Percentiles rank a stretch among this genome's conserved stretches.
phyloP scores from a whole-genome alignment of 2,329 filamentous ascomycete genomes.

The Thelonectria discophora region DNA sequence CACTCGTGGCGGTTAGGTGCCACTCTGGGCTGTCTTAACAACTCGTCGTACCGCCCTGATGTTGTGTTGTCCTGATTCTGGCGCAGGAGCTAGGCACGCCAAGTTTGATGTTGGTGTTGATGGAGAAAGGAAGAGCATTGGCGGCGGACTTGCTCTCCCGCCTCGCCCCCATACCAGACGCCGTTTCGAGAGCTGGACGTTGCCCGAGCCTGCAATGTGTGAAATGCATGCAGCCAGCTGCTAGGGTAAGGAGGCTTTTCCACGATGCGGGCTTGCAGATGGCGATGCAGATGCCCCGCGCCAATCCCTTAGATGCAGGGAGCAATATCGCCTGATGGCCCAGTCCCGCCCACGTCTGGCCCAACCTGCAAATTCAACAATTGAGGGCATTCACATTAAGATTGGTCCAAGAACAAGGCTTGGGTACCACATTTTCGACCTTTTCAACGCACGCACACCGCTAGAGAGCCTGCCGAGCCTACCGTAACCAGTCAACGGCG shows the following conservation, averaged over 20 bases:
- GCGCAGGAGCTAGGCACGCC: slow-evolving; percentile 8
- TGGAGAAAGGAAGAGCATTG: slow-evolving; percentile 1
- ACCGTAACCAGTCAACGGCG: neutral
- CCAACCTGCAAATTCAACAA: slow-evolving; percentile 15
- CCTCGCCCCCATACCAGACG: slow-evolving; percentile 11
- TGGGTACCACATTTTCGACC: neutral
- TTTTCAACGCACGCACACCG: slow-evolving; percentile 27
- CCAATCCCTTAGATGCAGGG: slow-evolving; percentile 11
- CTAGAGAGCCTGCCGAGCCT: slow-evolving; percentile 18
- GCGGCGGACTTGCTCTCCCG: slow-evolving; percentile 25
- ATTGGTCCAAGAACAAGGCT: slow-evolving; percentile 11
- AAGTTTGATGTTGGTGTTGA: slow-evolving; percentile 5
- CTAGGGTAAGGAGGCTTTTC: slow-evolving; percentile 26
- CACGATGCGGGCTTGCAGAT: slow-evolving; percentile 33
- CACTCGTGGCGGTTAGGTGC: slow-evolving; percentile 1
- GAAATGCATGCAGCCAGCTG: slow-evolving; percentile 28
- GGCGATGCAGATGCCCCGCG: slow-evolving; percentile 24
- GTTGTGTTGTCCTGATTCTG: slow-evolving; percentile 20
- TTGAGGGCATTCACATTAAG: slow-evolving; percentile 14
- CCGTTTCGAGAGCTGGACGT: slow-evolving; percentile 21
- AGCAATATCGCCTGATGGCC: slow-evolving; percentile 30
- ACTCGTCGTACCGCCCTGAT: slow-evolving; percentile 22
- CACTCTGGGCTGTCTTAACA: slow-evolving; percentile 24
- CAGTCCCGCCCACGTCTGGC: slow-evolving; percentile 24
- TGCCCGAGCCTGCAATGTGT: slow-evolving; percentile 33